These are phyloP conservation scores for Camelina neglecta DNA, from an alignment of 345 rosid genomes.

Conservation along the genomic window DNA sequence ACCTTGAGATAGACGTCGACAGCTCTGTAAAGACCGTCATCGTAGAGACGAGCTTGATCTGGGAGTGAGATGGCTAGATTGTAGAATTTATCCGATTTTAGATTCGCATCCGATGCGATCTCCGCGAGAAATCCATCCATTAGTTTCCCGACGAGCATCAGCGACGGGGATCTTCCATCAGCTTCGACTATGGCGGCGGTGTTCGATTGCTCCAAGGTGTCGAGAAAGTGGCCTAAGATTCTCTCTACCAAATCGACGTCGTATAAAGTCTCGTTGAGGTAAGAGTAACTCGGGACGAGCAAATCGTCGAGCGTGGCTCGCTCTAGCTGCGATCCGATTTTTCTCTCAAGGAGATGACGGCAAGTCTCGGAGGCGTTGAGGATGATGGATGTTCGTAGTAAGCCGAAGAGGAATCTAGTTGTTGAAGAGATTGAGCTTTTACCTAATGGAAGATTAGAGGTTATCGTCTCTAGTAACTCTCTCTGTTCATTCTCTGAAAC, in stretches of 20 bases:
- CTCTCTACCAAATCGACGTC: slow-evolving; percentile 96
- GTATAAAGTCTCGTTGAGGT: slow-evolving; percentile 88
- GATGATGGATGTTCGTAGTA: slow-evolving; percentile 79
- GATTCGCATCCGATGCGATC: slow-evolving; percentile 91
- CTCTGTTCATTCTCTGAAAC: slow-evolving; percentile 78
- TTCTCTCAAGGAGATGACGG: slow-evolving; percentile 69
- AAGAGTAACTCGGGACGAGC: slow-evolving; percentile 92
- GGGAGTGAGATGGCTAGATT: slow-evolving; percentile 75
- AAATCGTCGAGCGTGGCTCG: slow-evolving; percentile 87
- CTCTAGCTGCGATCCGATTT: slow-evolving; percentile 83
- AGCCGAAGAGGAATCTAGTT: slow-evolving; percentile 70
- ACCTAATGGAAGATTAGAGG: slow-evolving; percentile 63
- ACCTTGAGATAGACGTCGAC: slow-evolving; percentile 95
- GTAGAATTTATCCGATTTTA: slow-evolving; percentile 79
- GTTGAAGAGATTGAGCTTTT: slow-evolving; percentile 65
- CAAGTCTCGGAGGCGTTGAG: slow-evolving; percentile 74
- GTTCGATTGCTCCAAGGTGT: slow-evolving; percentile 50
- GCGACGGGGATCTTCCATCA: slow-evolving; percentile 49
- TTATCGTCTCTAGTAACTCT: slow-evolving; percentile 71
- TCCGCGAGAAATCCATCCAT: slow-evolving; percentile 92
- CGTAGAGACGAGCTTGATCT: slow-evolving; percentile 83
- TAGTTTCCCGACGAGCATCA: slow-evolving; percentile 88
- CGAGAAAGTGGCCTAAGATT: slow-evolving; percentile 71
- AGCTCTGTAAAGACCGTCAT: slow-evolving; percentile 98
- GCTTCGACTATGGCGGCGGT: slow-evolving; percentile 40